Conservation (phyloP, 2,329 filamentous ascomycete genomes). For the Cladophialophora psammophila region DNA sequence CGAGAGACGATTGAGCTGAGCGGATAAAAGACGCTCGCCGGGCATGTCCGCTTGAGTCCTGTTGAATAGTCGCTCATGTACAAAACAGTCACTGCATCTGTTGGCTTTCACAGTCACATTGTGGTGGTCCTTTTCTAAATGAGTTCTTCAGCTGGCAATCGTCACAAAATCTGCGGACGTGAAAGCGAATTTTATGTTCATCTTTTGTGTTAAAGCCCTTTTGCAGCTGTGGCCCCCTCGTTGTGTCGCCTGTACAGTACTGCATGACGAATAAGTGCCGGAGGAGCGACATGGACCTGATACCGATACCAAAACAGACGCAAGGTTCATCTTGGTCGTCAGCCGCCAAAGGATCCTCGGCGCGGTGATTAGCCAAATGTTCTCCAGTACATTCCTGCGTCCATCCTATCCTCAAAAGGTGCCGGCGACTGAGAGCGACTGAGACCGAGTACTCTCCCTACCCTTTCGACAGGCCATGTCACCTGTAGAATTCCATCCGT, state of each 20-base stretch:
- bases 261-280: neutral
- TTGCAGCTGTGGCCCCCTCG: neutral
- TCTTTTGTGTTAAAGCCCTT: neutral
- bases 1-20: slow-evolving; percentile 27
- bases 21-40: neutral
- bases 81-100: neutral
- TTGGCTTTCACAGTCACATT: neutral
- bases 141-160: no score
- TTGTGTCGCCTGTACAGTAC: neutral
- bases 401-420: neutral
- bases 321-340: neutral
- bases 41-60: neutral
- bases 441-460: neutral
- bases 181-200: neutral
- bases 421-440: neutral
- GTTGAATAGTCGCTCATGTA: neutral
- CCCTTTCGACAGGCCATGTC: neutral
- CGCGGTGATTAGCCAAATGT: neutral
- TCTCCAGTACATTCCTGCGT: neutral
- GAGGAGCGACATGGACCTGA: neutral
- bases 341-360: neutral
- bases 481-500: neutral
- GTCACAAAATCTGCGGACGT: no score
- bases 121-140: no score
- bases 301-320: neutral